A percentile compares a stretch with the other conserved stretches of the same genome.
Conservation (phyloP, 768 basidiomycete genomes). For the Pulveroboletus ravenelii region DNA sequence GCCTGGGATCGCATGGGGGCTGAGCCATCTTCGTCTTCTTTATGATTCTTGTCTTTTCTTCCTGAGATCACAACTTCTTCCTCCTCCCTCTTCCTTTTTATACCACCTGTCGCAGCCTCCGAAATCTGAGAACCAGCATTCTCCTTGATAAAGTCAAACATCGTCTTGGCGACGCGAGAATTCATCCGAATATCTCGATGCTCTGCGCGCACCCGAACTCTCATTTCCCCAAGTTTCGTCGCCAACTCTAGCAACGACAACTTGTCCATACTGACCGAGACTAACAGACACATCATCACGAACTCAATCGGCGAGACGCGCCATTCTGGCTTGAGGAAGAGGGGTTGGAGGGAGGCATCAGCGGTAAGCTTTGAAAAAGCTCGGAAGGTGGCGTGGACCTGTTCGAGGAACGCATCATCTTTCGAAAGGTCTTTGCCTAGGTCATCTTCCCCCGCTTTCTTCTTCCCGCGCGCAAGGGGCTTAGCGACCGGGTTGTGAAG, state of each 20-base stretch:
- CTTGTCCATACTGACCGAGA: slow-evolving; percentile 44
- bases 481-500: slow-evolving; percentile 29
- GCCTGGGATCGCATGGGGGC: not conserved
- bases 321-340: slow-evolving; percentile 38
- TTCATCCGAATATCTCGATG: slow-evolving; percentile 71
- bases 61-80: slow-evolving; percentile 2
- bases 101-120: not conserved
- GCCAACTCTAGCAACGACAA: slow-evolving; percentile 40
- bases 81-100: slow-evolving; percentile 27
- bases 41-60: slow-evolving; percentile 17
- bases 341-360: slow-evolving; percentile 30
- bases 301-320: slow-evolving; percentile 71
- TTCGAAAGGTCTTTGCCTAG: slow-evolving; percentile 21
- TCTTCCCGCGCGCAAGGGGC: slow-evolving; percentile 12
- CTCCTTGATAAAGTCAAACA: slow-evolving; percentile 49
- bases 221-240: slow-evolving; percentile 45
- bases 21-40: not conserved
- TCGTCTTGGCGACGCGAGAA: slow-evolving; percentile 46
- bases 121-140: not conserved
- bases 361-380: slow-evolving; percentile 44
- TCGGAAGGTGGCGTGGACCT: slow-evolving; percentile 40
- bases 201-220: slow-evolving; percentile 45
- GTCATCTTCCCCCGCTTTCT: slow-evolving; percentile 13
- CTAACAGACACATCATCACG: slow-evolving; percentile 49
- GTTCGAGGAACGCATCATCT: slow-evolving; percentile 31